Evolutionary conservation across 345 rosid genomes (phyloP), one percentile per base, ranked within the genome.

Genomic region (Aethionema arabicum): DNA sequence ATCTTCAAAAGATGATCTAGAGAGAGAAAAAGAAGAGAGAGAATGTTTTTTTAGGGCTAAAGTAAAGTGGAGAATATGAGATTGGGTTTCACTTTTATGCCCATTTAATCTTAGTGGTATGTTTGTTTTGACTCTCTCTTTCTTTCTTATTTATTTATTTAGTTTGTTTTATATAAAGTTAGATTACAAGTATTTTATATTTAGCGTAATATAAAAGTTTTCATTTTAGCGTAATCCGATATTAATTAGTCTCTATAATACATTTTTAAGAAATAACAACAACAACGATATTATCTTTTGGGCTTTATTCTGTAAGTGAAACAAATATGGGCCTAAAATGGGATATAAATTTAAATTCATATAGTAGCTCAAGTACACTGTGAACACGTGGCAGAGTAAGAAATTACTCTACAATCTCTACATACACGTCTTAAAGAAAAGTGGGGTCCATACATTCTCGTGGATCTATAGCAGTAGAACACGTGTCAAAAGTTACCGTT

Each of bases 21-120:
- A 63, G 59, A 52, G 46, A 61, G 44, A 40, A 49, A 62, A 37
- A 40, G 69, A 66, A 66, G 44, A 40, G 44, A 40, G 21, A 56
- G 64, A 48, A 33, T 56, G 43, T 64, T 32, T 50, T 51, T 51
- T 30, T 16, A 64, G 61, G 44, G 60, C 52, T 57, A 70, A 70
- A 70, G 65, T 56, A 35, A 35, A 41, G 12, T 11, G 11, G 64
- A 57, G 69, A 63, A 45, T 21, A 21, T 21, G 27, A 21, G 27
- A 1, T 64, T 63, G 69, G 60, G 65, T 57, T 57, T 70, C 69
- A 70, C 74, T 57, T 64, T 70, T 63, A 70, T 70, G 69, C 69
- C 31, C 60, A 70, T 48, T 43, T 54, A n/a, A n/a, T n/a, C n/a
- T n/a, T 56, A 70, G 69, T 70, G 69, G 74, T 63, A 57, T 63